Evolutionary conservation across 1,284 basidiomycete species (phyloP).

Genomic region (Fomitopsis palustris): DNA sequence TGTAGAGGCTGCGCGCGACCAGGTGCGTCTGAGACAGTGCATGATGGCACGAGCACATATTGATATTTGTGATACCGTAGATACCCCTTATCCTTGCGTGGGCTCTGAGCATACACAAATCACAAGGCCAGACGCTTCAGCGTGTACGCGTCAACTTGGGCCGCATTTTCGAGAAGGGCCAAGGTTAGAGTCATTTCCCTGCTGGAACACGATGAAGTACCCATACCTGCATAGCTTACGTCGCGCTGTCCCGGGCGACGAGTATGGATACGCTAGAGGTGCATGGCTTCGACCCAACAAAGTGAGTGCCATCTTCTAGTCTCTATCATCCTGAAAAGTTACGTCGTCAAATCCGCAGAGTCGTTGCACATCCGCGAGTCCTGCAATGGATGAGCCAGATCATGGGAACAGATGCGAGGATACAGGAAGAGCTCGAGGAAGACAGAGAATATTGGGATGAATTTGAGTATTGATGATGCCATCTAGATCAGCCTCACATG

Average conservation of each 20-base stretch:
- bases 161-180: conserved; percentile 78
- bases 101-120: conserved; percentile 85
- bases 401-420: neutral
- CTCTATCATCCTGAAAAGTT: neutral
- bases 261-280: conserved; percentile 67
- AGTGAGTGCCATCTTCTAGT: conserved; percentile 30
- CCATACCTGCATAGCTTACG: conserved; percentile 63
- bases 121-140: conserved; percentile 80
- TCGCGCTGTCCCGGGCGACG: conserved; percentile 66
- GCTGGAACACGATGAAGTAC: no score
- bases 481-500: no score
- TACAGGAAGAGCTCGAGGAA: neutral
- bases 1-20: conserved; percentile 49
- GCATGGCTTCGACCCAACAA: conserved; percentile 49
- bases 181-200: conserved; percentile 38
- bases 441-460: conserved; percentile 2
- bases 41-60: neutral
- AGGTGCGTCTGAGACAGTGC: conserved; percentile 31
- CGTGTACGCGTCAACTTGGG: conserved; percentile 69
- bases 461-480: neutral
- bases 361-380: neutral
- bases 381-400: neutral
- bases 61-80: conserved; percentile 28
- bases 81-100: conserved; percentile 77
- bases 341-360: neutral